Conservation (phyloP, 1,139 yeast species). For the Maudiozyma humilis region DNA sequence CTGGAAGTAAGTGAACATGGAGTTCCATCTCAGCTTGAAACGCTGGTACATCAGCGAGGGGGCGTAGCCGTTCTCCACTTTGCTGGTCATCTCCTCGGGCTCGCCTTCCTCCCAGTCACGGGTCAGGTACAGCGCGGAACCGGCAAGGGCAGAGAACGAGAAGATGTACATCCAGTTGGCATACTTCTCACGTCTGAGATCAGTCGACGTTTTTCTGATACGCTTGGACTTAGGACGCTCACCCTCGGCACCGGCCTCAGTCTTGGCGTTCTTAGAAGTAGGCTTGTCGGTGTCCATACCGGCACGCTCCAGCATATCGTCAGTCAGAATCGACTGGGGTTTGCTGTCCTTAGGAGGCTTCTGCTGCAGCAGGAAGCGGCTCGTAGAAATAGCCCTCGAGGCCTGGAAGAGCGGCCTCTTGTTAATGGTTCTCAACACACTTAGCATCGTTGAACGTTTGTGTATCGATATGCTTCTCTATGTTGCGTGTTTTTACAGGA, state of each 20-base stretch:
- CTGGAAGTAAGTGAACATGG: constrained; percentile 74
- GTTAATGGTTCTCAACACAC: constrained; percentile 4
- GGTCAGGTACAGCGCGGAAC: constrained; percentile 57
- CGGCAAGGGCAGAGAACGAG: constrained; percentile 54
- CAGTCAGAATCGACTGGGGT: constrained; percentile 59
- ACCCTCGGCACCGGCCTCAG: constrained; percentile 6
- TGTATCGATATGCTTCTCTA: too few species aligned
- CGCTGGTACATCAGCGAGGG: constrained; percentile 61
- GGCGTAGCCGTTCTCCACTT: constrained; percentile 58
- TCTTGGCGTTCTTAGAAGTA: constrained; percentile 13
- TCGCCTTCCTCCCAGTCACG: constrained; percentile 85
- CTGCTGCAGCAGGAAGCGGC: constrained; percentile 8
- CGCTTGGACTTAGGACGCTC: constrained; percentile 29
- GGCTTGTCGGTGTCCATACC: constrained; percentile 56
- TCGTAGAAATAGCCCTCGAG: constrained; percentile 6
- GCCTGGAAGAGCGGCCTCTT: constrained; percentile 5
- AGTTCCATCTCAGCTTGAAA: constrained; percentile 59
- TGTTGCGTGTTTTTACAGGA: not conserved
- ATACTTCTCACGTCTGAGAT: constrained; percentile 54
- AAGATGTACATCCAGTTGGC: constrained; percentile 64
- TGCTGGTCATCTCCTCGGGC: constrained; percentile 46
- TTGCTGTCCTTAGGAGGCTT: constrained; percentile 30
- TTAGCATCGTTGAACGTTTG: constrained; percentile 3
- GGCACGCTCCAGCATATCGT: constrained; percentile 74
- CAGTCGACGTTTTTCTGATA: constrained; percentile 56